phyloP scores from a whole-genome alignment of 1,284 basidiomycete genomes.

The Leccinum subrobustum region DNA sequence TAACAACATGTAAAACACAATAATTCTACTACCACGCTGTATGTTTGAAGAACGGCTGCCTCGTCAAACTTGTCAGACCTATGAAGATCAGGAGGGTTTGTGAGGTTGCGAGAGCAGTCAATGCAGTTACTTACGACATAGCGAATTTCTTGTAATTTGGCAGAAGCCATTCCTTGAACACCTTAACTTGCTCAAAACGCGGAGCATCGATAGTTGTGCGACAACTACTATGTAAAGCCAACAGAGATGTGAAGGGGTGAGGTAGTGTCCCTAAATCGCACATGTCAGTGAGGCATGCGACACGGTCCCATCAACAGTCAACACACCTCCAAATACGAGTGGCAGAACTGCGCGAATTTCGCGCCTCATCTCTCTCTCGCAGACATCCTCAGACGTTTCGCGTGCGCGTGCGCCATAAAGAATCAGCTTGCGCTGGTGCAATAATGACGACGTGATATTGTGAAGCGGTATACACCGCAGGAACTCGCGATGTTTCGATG shows the following conservation, averaged over 20 bases:
- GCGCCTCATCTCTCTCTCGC: slow-evolving; percentile 65
- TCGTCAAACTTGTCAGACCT: slow-evolving; percentile 32
- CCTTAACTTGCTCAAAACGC: slow-evolving; percentile 68
- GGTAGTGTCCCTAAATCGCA: slow-evolving; percentile 31
- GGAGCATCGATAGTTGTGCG: slow-evolving; percentile 48
- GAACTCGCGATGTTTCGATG: slow-evolving; percentile 66
- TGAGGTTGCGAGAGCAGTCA: not conserved
- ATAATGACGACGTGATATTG: slow-evolving; percentile 52
- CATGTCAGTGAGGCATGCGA: not conserved
- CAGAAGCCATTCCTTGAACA: slow-evolving; percentile 66
- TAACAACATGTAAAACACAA: slow-evolving; percentile 63
- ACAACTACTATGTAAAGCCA: slow-evolving; percentile 45
- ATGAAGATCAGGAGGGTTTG: not conserved
- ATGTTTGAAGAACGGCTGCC: slow-evolving; percentile 45
- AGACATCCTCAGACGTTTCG: slow-evolving; percentile 64
- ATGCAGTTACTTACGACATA: slow-evolving; percentile 32
- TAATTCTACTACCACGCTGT: slow-evolving; percentile 56
- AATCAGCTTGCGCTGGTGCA: slow-evolving; percentile 64
- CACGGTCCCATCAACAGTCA: not conserved
- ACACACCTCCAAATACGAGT: slow-evolving; percentile 63
- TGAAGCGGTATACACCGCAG: slow-evolving; percentile 69
- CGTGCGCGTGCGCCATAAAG: slow-evolving; percentile 66
- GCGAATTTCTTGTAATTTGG: slow-evolving; percentile 58
- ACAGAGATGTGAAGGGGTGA: slow-evolving; percentile 35
- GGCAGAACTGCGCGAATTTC: slow-evolving; percentile 66